Percentiles rank a stretch among this genome's conserved stretches.
Evolutionary conservation across 2,329 filamentous ascomycete species (phyloP).

Genomic region (Trichoderma polysporum): DNA sequence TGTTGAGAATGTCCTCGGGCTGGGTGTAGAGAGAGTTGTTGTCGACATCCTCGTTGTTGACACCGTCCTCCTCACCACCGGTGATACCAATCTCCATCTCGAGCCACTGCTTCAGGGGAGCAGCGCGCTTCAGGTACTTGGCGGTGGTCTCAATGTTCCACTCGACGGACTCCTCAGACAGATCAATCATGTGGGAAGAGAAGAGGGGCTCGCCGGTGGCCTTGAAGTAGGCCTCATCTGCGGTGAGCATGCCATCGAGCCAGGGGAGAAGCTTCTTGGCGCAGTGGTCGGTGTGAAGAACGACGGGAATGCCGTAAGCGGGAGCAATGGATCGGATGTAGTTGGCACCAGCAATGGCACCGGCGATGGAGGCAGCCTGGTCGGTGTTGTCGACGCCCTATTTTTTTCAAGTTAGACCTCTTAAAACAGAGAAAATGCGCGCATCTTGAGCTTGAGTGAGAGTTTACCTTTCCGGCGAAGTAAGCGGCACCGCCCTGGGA

Average conservation of each 20-base stretch:
- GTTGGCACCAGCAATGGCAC: constrained; percentile 84
- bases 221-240: constrained; percentile 95
- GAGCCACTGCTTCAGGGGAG: constrained; percentile 97
- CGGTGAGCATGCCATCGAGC: constrained; percentile 94
- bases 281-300: constrained; percentile 97
- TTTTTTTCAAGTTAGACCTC: neutral
- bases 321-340: constrained; percentile 89
- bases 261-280: constrained; percentile 99
- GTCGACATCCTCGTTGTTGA: constrained; percentile 98
- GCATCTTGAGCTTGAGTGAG: neutral
- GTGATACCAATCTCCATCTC: constrained; percentile 93
- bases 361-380: constrained; percentile 86
- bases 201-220: constrained; percentile 87
- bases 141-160: constrained; percentile 92
- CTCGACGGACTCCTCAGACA: constrained; percentile 86
- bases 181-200: constrained; percentile 97
- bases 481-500: constrained; percentile 92
- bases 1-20: constrained; percentile 90
- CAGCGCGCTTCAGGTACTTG: constrained; percentile 89
- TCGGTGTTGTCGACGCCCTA: constrained; percentile 73
- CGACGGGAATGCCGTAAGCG: constrained; percentile 82
- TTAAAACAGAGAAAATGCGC: neutral
- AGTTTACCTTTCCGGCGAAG: constrained; percentile 77
- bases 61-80: constrained; percentile 95
- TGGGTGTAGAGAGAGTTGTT: constrained; percentile 98